Evolutionary conservation across 306 rosid species (phyloP).

Genomic region (Crotalaria pallida): DNA sequence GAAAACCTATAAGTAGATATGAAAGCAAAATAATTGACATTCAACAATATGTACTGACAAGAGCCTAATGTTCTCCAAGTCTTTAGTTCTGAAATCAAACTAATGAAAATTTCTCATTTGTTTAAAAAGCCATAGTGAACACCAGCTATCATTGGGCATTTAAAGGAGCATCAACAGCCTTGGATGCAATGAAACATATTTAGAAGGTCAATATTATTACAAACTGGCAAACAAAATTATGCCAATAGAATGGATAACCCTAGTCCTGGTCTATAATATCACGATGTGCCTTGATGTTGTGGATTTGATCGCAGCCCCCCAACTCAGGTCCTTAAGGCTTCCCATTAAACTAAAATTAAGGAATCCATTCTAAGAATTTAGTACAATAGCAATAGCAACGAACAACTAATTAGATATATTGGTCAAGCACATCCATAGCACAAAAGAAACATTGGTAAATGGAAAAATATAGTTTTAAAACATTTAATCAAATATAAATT

Average conservation of each 20-base stretch:
- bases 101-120: too few relatives aligned
- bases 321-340: not conserved
- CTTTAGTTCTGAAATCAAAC: too few relatives aligned
- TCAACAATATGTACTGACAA: too few relatives aligned
- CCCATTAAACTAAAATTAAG: not conserved
- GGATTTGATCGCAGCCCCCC: not conserved
- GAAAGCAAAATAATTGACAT: too few relatives aligned
- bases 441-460: not conserved
- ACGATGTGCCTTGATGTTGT: too few relatives aligned
- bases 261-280: not conserved
- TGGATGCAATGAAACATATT: constrained; percentile 48
- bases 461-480: not conserved
- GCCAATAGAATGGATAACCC: not conserved
- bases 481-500: too few relatives aligned
- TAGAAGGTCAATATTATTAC: constrained; percentile 19
- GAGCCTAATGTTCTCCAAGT: too few relatives aligned
- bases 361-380: not conserved
- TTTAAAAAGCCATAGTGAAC: too few relatives aligned
- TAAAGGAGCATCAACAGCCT: constrained; percentile 61
- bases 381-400: too few relatives aligned
- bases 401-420: too few relatives aligned
- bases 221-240: not conserved
- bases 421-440: not conserved
- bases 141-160: not conserved
- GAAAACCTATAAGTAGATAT: too few relatives aligned